Evolutionary conservation across 2,329 filamentous ascomycete genomes (phyloP).

Genomic region (Sordariomycetes sp.): DNA sequence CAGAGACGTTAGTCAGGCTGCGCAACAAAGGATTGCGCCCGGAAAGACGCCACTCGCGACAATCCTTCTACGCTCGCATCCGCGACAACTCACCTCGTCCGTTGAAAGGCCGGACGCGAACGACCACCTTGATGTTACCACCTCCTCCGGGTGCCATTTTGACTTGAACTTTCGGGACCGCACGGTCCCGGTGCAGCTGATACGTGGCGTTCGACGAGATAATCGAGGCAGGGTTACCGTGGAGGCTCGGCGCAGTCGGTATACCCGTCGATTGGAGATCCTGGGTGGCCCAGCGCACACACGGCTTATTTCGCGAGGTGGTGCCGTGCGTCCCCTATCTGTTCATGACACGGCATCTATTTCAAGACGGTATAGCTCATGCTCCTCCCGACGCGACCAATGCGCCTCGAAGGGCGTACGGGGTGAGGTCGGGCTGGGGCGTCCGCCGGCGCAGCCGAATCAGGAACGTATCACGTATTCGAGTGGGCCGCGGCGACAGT

Average conservation of each 20-base stretch:
- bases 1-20: not conserved
- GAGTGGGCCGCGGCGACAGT: not conserved
- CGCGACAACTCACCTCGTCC: constrained; percentile 54
- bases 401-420: not conserved
- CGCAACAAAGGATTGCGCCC: not conserved
- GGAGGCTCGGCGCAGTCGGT: not conserved
- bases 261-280: not conserved
- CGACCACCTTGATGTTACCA: constrained; percentile 99
- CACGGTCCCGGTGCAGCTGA: not conserved
- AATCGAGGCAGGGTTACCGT: not conserved
- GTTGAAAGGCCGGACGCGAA: constrained; percentile 92
- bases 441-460: not conserved
- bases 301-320: not conserved
- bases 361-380: not conserved
- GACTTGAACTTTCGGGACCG: not conserved
- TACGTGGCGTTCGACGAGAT: not conserved
- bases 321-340: constrained; percentile 3
- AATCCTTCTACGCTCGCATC: not conserved
- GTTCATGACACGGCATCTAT: constrained; percentile 1
- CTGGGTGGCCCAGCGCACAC: not conserved
- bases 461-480: not conserved
- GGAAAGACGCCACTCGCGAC: not conserved
- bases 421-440: not conserved
- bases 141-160: constrained; percentile 41
- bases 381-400: not conserved